These are phyloP conservation scores for Lentinula aciculospora DNA, from an alignment of 768 basidiomycete species.

Conservation along the genomic window DNA sequence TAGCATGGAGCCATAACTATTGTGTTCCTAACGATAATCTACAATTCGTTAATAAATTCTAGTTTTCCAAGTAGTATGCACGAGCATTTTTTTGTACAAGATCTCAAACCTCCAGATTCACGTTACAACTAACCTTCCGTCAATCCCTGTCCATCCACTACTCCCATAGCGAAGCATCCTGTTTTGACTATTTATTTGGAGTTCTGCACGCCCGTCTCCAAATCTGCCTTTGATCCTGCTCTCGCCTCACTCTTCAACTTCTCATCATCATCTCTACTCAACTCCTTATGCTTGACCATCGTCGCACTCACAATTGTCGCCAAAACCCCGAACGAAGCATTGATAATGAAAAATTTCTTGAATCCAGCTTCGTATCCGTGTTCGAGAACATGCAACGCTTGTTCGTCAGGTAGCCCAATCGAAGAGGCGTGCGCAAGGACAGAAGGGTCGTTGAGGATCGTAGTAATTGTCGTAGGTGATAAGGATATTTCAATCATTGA, in stretches of 20 bases:
- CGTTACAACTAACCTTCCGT: not conserved
- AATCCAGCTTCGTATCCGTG: constrained; percentile 57
- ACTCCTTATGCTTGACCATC: constrained; percentile 58
- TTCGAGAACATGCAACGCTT: constrained; percentile 36
- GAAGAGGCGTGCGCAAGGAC: constrained; percentile 23
- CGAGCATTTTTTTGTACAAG: no score
- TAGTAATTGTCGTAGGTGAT: constrained; percentile 28
- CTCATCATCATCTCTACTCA: constrained; percentile 55
- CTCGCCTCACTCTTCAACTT: constrained; percentile 31
- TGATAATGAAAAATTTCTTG: constrained; percentile 52
- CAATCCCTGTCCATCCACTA: not conserved
- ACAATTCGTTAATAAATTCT: no score
- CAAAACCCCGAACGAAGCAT: constrained; percentile 46
- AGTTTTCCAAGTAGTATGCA: no score
- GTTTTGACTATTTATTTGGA: not conserved
- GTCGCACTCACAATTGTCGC: constrained; percentile 48
- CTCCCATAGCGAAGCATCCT: not conserved
- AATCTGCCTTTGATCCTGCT: not conserved
- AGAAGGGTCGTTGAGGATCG: constrained; percentile 45
- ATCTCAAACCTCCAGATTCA: no score
- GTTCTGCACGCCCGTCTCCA: not conserved
- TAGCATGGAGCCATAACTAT: no score
- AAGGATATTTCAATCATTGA: constrained; percentile 34
- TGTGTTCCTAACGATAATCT: no score
- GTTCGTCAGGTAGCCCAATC: constrained; percentile 26